Base-by-base conservation (phyloP, 2,329 filamentous ascomycete genomes). In the Sarocladium brachiariae region DNA sequence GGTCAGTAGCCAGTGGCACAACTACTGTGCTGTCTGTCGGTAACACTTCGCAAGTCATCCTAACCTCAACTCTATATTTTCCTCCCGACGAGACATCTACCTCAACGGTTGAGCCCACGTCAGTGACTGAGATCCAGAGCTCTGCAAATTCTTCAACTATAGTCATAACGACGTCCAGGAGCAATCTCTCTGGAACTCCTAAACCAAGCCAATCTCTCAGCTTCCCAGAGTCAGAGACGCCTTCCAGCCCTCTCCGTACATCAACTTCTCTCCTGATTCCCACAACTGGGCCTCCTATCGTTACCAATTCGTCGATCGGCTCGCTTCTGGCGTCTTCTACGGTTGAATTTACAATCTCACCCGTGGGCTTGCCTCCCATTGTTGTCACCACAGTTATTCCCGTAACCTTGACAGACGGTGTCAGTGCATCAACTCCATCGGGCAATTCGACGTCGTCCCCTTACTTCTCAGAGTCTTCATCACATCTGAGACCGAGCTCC, bases 331-430 rank as follows among this genome's bases (percentile, higher is more conserved):
- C n/a, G 8, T 47, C 43, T 4, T 5, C 43, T 5, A 47, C 43
- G 9, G 25, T 47, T 8, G 27, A 47, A 16, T 47, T 47, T 25
- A 47, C 43, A 4, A 47, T 47, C 25, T 31, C 43, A 8, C 27
- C 43, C 5, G 27, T 31, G 14, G 43, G 43, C 6, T 23, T 47
- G 10, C 43, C 43, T 33, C 43, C 43, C 19, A 47, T 47, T 25
- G 21, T 47, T 16, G 33, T 47, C 13, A 47, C 43, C 4, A 47
- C 43, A 4, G 43, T 47, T 6, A 25, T 47, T 19, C 43, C 43
- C 8, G 27, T 47, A 2, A 47, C 43, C 14, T 16, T n/a, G n/a
- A 47, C 25, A 3, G 43, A 47, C 10, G 19, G 21, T 30, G 39
- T 27, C 3, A 4, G 7, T 21, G 21, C 6, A n/a, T 19, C 39